phyloP scores from a whole-genome alignment of 345 rosid genomes.

The Tarenaya hassleriana region DNA sequence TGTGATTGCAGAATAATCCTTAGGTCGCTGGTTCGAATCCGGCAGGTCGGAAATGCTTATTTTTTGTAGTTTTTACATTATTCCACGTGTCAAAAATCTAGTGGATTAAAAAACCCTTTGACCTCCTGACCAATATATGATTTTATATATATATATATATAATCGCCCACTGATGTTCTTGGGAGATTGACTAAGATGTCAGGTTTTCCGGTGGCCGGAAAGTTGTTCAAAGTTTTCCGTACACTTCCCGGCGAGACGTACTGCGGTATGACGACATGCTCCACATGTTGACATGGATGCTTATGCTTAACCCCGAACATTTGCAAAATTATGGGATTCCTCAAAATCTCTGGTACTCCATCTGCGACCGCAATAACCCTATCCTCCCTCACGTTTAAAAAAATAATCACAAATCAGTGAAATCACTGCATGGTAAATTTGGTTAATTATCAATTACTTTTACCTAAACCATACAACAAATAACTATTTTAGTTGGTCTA shows the following conservation, averaged over 20 bases:
- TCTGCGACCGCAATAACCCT: constrained; percentile 64
- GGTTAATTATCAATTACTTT: too few species aligned
- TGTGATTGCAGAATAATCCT: constrained; percentile 16
- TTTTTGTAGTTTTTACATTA: too few species aligned
- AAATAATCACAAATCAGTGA: too few species aligned
- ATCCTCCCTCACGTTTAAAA: constrained; percentile 45
- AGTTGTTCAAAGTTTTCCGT: constrained; percentile 33
- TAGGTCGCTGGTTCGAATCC: constrained; percentile 24
- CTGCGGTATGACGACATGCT: constrained; percentile 78
- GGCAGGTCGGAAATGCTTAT: constrained; percentile 23
- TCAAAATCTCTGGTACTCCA: constrained; percentile 74
- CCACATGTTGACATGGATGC: constrained; percentile 86
- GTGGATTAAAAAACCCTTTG: too few species aligned
- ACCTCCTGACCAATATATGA: too few species aligned
- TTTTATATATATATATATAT: too few species aligned
- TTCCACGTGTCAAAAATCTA: too few species aligned
- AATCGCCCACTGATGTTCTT: constrained; percentile 80
- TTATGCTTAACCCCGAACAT: constrained; percentile 75
- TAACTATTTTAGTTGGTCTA: too few species aligned
- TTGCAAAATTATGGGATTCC: constrained; percentile 66
- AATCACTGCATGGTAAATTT: too few species aligned
- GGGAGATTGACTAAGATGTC: constrained; percentile 73
- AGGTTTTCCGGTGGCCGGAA: constrained; percentile 42
- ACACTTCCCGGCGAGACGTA: constrained; percentile 63
- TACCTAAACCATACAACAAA: too few species aligned